These are phyloP conservation scores for Tetrahymena borealis DNA, from an alignment of 73 alveolate species.

Conservation along the genomic window DNA sequence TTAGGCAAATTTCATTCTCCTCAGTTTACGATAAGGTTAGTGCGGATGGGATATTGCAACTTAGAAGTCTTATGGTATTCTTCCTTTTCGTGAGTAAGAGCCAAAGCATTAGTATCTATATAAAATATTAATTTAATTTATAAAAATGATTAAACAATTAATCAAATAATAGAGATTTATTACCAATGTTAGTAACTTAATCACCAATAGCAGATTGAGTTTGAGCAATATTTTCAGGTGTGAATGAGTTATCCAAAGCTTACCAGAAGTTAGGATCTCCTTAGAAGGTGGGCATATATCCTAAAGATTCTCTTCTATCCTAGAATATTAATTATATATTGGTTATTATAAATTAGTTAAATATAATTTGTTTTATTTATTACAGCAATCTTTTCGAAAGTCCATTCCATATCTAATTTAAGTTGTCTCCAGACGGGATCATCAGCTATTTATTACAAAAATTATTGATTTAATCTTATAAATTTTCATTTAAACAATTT, in stretches of 20 bases:
- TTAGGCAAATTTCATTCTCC: no score
- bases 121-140: neutral
- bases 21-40: neutral
- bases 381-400: neutral
- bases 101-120: neutral
- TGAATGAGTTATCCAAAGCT: neutral
- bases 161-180: neutral
- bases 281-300: neutral
- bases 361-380: neutral
- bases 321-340: neutral
- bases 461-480: neutral
- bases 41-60: neutral
- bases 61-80: neutral
- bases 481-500: neutral
- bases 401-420: neutral
- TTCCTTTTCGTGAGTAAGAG: neutral
- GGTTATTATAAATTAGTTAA: neutral
- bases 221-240: neutral
- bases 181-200: neutral
- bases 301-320: neutral
- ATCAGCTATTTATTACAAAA: neutral
- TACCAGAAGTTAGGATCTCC: constrained; percentile 1
- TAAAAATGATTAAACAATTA: neutral
- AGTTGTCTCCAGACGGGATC: neutral
- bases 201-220: neutral